Conservation (phyloP, 768 basidiomycete genomes). For the Antrodiella citrinella region DNA sequence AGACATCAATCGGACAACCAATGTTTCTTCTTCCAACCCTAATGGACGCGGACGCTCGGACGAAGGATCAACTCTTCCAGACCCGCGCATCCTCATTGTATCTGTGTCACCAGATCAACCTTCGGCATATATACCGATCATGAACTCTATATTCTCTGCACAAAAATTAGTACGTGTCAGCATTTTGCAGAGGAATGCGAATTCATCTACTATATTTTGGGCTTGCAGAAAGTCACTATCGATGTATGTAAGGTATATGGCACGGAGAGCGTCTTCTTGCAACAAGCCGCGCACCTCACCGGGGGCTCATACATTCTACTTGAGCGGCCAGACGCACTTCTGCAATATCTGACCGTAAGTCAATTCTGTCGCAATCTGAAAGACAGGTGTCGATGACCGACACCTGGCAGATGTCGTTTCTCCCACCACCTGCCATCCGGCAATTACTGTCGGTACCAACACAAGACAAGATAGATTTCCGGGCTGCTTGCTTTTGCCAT, state of each 20-base stretch:
- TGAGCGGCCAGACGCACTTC: slow-evolving; percentile 70
- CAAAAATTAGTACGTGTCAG: slow-evolving; percentile 81
- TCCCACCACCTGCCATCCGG: slow-evolving; percentile 63
- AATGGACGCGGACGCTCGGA: slow-evolving; percentile 14
- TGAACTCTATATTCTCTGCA: slow-evolving; percentile 99
- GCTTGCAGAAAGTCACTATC: slow-evolving; percentile 82
- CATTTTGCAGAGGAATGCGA: too few relatives aligned
- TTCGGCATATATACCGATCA: slow-evolving; percentile 91
- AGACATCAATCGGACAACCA: slow-evolving; percentile 60
- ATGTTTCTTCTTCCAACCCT: slow-evolving; percentile 22
- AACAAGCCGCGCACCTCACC: slow-evolving; percentile 94
- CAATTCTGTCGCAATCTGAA: too few relatives aligned
- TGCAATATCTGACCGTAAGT: slow-evolving; percentile 83
- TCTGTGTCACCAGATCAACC: slow-evolving; percentile 90
- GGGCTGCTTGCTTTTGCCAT: slow-evolving; percentile 98
- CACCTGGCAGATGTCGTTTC: slow-evolving; percentile 91
- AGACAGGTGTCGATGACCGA: too few relatives aligned
- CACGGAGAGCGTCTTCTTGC: slow-evolving; percentile 88
- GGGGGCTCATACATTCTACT: slow-evolving; percentile 89
- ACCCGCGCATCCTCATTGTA: slow-evolving; percentile 65
- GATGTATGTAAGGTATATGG: slow-evolving; percentile 92
- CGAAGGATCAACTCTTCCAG: slow-evolving; percentile 27
- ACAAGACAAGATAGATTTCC: slow-evolving; percentile 92
- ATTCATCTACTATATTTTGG: neutral
- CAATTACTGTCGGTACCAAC: slow-evolving; percentile 77